These are phyloP conservation scores for Penicillium diatomitis DNA, from an alignment of 495 filamentous ascomycete genomes.

Conservation along the genomic window DNA sequence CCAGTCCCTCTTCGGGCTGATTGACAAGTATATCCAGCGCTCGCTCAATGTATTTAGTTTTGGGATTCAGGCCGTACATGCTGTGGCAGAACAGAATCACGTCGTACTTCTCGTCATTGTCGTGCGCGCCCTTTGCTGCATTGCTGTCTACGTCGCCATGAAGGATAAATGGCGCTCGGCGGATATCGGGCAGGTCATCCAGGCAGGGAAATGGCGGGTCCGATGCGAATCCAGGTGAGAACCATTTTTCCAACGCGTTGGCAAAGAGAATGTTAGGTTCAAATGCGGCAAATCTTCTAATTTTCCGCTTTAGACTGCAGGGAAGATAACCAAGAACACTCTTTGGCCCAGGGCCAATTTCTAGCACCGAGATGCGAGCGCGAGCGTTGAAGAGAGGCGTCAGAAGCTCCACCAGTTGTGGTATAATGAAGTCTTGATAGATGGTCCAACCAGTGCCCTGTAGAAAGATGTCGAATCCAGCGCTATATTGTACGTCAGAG, in stretches of 20 bases:
- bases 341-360: slow-evolving; percentile 53
- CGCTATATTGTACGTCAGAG: slow-evolving; percentile 44
- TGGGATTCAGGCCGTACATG: slow-evolving; percentile 53
- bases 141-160: slow-evolving; percentile 4
- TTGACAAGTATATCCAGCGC: slow-evolving; percentile 44
- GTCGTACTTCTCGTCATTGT: slow-evolving; percentile 46
- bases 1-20: slow-evolving; percentile 35
- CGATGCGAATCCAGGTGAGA: slow-evolving; percentile 14
- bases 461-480: slow-evolving; percentile 43
- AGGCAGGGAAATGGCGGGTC: slow-evolving; percentile 42
- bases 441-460: slow-evolving; percentile 26
- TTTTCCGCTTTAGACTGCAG: slow-evolving; percentile 28
- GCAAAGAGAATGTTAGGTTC: slow-evolving; percentile 49
- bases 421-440: slow-evolving; percentile 51
- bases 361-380: slow-evolving; percentile 42
- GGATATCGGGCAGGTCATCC: slow-evolving; percentile 33
- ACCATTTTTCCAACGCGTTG: slow-evolving; percentile 38
- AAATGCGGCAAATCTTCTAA: slow-evolving; percentile 45
- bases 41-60: slow-evolving; percentile 36
- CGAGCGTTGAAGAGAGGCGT: slow-evolving; percentile 39
- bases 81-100: slow-evolving; percentile 55
- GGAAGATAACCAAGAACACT: slow-evolving; percentile 48
- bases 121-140: too few species aligned
- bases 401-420: slow-evolving; percentile 43
- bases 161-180: slow-evolving; percentile 35